These are phyloP conservation scores for Phialemoniopsis sp. DNA, from an alignment of 2,329 filamentous ascomycete species.

Conservation along the genomic window DNA sequence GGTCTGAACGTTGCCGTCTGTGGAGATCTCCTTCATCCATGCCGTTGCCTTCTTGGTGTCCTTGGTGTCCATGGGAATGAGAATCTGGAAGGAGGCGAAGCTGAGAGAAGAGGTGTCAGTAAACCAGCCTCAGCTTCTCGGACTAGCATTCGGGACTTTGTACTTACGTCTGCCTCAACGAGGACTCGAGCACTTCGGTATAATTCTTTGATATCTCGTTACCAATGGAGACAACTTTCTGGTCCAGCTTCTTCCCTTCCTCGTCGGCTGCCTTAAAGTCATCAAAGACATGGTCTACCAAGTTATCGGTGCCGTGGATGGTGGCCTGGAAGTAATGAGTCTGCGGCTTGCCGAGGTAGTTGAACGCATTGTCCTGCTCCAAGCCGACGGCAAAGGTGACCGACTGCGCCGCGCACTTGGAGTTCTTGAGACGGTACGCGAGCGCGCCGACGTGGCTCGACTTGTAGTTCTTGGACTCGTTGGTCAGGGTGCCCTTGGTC, in stretches of 20 bases:
- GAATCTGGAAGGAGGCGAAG: conserved; percentile 1
- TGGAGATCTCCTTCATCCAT: conserved; percentile 6
- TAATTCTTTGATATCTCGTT: not conserved
- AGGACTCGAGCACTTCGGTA: conserved; percentile 2
- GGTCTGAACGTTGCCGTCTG: conserved; percentile 4
- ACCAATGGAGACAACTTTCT: conserved; percentile 1
- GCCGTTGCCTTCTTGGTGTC: conserved; percentile 1
- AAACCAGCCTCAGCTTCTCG: too few relatives aligned
- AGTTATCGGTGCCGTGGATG: not conserved
- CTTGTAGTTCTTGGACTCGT: conserved; percentile 2
- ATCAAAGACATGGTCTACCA: conserved; percentile 2
- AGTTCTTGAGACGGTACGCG: not conserved
- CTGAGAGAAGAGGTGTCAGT: not conserved
- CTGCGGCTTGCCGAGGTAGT: not conserved
- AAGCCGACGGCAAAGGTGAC: conserved; percentile 4
- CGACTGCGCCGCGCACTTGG: not conserved
- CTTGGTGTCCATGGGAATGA: conserved; percentile 1
- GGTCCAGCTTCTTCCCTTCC: conserved; percentile 1
- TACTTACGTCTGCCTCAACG: conserved; percentile 1
- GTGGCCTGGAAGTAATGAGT: conserved; percentile 1
- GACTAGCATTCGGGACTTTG: too few relatives aligned
- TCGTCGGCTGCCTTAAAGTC: not conserved
- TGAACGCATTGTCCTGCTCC: conserved; percentile 3
- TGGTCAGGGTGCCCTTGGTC: conserved; percentile 1
- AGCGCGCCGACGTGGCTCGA: conserved; percentile 1